These are phyloP conservation scores for Lactarius hengduanensis DNA, from an alignment of 768 basidiomycete genomes.

Conservation along the genomic window DNA sequence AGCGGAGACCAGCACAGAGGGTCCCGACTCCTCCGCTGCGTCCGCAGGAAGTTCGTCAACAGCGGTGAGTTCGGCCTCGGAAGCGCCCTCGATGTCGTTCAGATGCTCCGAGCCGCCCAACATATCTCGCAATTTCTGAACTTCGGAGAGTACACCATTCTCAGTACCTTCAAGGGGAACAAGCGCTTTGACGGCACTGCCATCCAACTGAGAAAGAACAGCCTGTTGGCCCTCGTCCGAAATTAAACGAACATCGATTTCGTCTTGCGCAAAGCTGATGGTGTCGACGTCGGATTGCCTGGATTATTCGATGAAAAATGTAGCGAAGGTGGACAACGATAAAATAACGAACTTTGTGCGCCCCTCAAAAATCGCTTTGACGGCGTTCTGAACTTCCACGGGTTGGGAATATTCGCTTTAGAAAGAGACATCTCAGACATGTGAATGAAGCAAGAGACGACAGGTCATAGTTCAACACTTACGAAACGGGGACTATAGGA, in stretches of 20 bases:
- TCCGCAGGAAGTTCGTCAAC: conserved; percentile 12
- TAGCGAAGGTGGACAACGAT: conserved; percentile 6
- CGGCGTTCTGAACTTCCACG: conserved; percentile 33
- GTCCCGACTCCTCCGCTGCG: conserved; percentile 9
- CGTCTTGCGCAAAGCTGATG: conserved; percentile 28
- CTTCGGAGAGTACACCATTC: conserved; percentile 31
- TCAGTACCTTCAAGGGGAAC: conserved; percentile 32
- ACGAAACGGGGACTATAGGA: conserved; percentile 37
- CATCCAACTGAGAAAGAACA: conserved; percentile 34
- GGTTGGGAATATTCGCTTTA: conserved; percentile 24
- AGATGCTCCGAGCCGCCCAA: conserved; percentile 28
- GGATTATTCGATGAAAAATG: conserved; percentile 12
- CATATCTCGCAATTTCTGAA: conserved; percentile 33
- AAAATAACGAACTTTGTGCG: conserved; percentile 37
- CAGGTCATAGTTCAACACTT: conserved; percentile 32
- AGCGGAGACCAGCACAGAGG: conserved; percentile 8
- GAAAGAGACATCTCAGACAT: background rate
- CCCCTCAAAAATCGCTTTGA: conserved; percentile 40
- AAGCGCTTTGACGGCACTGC: conserved; percentile 34
- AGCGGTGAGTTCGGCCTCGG: background rate
- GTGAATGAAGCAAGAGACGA: background rate
- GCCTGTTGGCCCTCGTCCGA: conserved; percentile 36
- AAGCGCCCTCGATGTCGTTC: conserved; percentile 30
- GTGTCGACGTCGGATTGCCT: conserved; percentile 30
- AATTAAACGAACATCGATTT: conserved; percentile 37